These are phyloP conservation scores for Papiliotrema nemorosa DNA, from an alignment of 1,284 basidiomycete genomes.

Conservation along the genomic window DNA sequence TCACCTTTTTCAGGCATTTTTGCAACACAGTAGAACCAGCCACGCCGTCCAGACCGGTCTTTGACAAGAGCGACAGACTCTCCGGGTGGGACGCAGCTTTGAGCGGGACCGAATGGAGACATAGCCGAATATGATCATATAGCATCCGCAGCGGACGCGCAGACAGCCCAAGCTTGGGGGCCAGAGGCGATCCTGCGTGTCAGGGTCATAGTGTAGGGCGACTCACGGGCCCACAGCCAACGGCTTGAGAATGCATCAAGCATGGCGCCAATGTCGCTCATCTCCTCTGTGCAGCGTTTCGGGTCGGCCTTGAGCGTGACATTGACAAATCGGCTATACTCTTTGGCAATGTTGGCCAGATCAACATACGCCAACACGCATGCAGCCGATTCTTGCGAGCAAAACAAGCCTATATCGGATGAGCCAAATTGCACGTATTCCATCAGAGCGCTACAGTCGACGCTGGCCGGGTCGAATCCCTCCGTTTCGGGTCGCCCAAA, in stretches of 20 bases:
- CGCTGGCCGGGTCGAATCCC: conserved; percentile 12
- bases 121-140: conserved; percentile 22
- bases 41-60: conserved; percentile 2
- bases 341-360: conserved; percentile 16
- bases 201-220: too few relatives aligned
- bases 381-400: conserved; percentile 13
- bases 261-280: conserved; percentile 4
- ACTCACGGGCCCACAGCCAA: conserved; percentile 18
- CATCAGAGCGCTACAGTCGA: conserved; percentile 14
- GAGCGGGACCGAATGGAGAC: conserved; percentile 17
- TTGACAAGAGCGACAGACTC: conserved; percentile 8
- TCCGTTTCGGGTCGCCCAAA: conserved; percentile 24
- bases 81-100: conserved; percentile 16
- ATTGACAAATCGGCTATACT: conserved; percentile 19
- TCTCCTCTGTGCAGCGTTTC: conserved; percentile 3
- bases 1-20: conserved; percentile 17
- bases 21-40: background rate
- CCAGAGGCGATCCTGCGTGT: conserved; percentile 14
- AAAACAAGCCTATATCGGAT: background rate
- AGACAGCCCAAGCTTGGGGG: conserved; percentile 11
- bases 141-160: conserved; percentile 14
- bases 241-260: conserved; percentile 15
- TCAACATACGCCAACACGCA: conserved; percentile 20
- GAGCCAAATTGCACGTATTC: background rate
- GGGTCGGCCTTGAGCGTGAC: conserved; percentile 13